phyloP scores from a whole-genome alignment of 805 yeast species.

The Candida hispaniensis region DNA sequence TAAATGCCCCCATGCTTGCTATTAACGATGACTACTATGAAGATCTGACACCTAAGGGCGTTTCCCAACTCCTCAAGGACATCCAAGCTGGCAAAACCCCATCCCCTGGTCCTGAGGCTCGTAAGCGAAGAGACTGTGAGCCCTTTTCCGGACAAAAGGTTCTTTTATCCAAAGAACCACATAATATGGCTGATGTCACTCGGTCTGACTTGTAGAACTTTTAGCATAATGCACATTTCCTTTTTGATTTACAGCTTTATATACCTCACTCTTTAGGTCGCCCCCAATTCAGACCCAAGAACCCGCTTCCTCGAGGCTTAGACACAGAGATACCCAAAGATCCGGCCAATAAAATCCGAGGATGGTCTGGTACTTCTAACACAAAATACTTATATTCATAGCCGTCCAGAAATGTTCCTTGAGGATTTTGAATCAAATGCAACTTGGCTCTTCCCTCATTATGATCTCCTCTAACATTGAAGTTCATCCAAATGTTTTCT shows the following conservation, averaged over 20 bases:
- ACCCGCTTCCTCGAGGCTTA: constrained; percentile 39
- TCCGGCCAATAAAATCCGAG: constrained; percentile 46
- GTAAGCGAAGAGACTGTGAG: constrained; percentile 59
- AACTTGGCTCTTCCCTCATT: constrained; percentile 61
- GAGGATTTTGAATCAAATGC: constrained; percentile 50
- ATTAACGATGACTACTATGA: constrained; percentile 74
- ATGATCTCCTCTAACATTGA: constrained; percentile 66
- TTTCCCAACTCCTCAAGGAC: constrained; percentile 49
- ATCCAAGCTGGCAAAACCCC: constrained; percentile 54
- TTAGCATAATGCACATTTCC: constrained; percentile 1
- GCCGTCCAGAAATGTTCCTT: constrained; percentile 25
- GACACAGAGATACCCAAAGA: constrained; percentile 22
- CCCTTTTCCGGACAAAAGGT: constrained; percentile 62
- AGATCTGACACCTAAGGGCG: constrained; percentile 62
- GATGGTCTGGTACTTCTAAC: constrained; percentile 61
- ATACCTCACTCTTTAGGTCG: constrained; percentile 19
- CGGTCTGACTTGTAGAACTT: constrained; percentile 49
- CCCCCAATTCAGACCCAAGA: constrained; percentile 84
- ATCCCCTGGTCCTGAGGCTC: constrained; percentile 57
- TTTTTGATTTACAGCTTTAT: no score
- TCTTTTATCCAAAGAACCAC: constrained; percentile 50
- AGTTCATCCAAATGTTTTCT: constrained; percentile 73
- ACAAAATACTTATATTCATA: constrained; percentile 61
- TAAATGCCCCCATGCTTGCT: constrained; percentile 82
- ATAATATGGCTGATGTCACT: constrained; percentile 57